phyloP scores from a whole-genome alignment of 1,284 basidiomycete genomes.

The Cutaneotrichosporon curvatum region DNA sequence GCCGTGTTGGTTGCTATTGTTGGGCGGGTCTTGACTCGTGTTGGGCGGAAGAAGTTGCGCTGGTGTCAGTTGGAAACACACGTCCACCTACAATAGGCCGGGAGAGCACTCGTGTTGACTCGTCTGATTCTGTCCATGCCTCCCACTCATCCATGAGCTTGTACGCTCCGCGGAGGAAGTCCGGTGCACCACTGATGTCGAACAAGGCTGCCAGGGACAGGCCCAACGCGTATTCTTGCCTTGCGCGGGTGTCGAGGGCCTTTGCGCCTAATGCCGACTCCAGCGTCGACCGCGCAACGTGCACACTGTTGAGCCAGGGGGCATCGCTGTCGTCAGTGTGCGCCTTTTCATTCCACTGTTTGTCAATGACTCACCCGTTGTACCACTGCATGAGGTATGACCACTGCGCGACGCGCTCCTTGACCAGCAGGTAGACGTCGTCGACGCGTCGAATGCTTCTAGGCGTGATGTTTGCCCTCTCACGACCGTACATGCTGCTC shows the following conservation, averaged over 20 bases:
- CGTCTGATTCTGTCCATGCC: conserved; percentile 37
- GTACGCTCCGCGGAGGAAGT: conserved; percentile 44
- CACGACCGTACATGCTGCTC: conserved; percentile 9
- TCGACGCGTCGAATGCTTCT: conserved; percentile 26
- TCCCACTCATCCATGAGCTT: conserved; percentile 49
- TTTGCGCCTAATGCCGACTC: conserved; percentile 34
- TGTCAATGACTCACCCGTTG: conserved; percentile 28
- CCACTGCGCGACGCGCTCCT: conserved; percentile 37
- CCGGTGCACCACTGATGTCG: conserved; percentile 42
- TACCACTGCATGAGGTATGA: conserved; percentile 44
- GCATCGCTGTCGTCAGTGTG: conserved; percentile 25
- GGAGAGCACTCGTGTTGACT: conserved; percentile 34
- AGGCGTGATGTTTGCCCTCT: conserved; percentile 1
- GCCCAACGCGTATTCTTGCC: conserved; percentile 47
- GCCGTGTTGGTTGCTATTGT: conserved; percentile 12
- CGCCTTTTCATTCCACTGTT: neutral
- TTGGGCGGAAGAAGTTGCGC: conserved; percentile 20
- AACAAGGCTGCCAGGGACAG: conserved; percentile 47
- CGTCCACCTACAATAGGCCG: conserved; percentile 7
- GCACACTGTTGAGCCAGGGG: conserved; percentile 45
- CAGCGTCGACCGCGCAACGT: conserved; percentile 31
- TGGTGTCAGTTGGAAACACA: conserved; percentile 1
- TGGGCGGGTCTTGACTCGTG: conserved; percentile 11
- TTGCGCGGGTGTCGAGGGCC: conserved; percentile 36
- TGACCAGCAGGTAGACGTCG: conserved; percentile 34